Evolutionary conservation across 2,329 filamentous ascomycete genomes (phyloP).

Genomic region (Fusarium sp.): DNA sequence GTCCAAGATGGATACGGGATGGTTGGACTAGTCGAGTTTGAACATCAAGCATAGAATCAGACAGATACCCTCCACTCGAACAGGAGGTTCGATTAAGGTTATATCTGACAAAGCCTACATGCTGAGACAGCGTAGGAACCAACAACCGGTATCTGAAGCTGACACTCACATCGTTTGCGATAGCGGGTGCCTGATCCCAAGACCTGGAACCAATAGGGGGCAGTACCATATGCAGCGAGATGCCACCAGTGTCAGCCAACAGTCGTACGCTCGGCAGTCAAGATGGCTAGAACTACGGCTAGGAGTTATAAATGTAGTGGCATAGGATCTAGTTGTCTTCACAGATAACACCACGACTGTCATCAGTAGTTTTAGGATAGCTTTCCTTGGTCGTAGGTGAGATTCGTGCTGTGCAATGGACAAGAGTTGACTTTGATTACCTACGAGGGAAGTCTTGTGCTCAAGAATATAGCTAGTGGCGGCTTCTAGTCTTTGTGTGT

Average conservation of each 20-base stretch:
- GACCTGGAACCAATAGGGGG: constrained; percentile 6
- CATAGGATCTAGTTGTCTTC: too few relatives aligned
- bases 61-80: background rate
- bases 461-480: background rate
- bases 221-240: background rate
- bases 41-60: background rate
- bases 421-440: background rate
- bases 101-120: constrained; percentile 1
- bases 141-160: background rate
- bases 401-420: background rate
- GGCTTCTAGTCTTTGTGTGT: too few relatives aligned
- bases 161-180: background rate
- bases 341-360: too few relatives aligned
- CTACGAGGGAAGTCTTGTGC: background rate
- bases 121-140: background rate
- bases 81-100: constrained; percentile 27
- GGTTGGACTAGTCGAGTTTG: too few relatives aligned
- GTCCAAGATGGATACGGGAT: too few relatives aligned
- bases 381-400: background rate
- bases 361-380: too few relatives aligned
- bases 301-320: too few relatives aligned
- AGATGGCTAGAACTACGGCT: background rate
- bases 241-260: background rate
- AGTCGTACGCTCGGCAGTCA: background rate
- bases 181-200: background rate